Base-by-base conservation (phyloP, 495 filamentous ascomycete species). In the Staphylotrichum longicolle region DNA sequence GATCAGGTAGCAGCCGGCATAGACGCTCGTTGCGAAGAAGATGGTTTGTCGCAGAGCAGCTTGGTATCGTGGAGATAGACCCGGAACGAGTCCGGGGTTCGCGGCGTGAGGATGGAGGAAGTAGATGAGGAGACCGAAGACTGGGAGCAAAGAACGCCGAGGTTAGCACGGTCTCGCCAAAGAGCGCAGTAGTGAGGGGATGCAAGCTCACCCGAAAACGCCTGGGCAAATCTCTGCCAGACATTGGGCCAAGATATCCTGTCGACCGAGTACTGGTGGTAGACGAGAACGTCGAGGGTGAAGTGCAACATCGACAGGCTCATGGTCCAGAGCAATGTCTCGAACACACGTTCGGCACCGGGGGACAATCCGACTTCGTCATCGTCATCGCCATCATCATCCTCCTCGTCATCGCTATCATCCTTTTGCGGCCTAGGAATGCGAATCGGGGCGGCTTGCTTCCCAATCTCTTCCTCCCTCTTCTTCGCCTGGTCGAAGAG, bases 201-300 rank as follows among this genome's bases (percentile, higher is more conserved):
- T 10, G 33, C 6, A 33, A 54, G 52, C 75, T 54, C 74, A 87
- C 85, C 76, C 15, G 77, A 68, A 50, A 80, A 72, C 8, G 82
- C 82, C 50, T 81, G 80, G 3, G 68, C 55, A 30, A 82, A 74
- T 57, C 84, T 81, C 40, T 71, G 72, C 48, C 83, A 62, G 3
- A 94, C 83, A 15, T 73, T 75, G 3, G 69, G 64, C 76, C 88
- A 85, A 11, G 80, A 73, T 11, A 93, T 83, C 1, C 66, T 57
- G 47, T 84, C 81, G 67, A 88, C 80, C 9, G 87, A 84, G 69
- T 96, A 98, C 78, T 98, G 95, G 71, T 93, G 85, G 53, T 93
- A 89, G 7, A 95, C 90, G n/a, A 97, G 79, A 54, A 93, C 89
- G 65, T 94, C 91, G 33, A 98, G 81, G 3, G 91, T 92, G 66